Percentiles rank a stretch among this genome's conserved stretches.
Evolutionary conservation across 257 asterid species (phyloP).

Genomic region (Marsdenia floribunda): DNA sequence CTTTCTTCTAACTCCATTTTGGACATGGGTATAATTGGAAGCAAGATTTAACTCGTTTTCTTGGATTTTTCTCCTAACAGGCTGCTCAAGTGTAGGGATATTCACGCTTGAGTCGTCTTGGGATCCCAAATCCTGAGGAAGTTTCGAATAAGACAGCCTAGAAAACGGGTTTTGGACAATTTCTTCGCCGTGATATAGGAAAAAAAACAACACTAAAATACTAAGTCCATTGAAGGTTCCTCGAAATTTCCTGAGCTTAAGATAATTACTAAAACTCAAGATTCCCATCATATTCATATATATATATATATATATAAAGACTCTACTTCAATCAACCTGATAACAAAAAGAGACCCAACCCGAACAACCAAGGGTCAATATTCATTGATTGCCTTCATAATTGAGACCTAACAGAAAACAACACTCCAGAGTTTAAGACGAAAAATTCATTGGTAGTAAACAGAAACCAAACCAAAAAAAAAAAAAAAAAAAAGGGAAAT

Average conservation of each 20-base stretch:
- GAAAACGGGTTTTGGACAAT: conserved; percentile 29
- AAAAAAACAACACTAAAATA: conserved; percentile 34
- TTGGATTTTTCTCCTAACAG: conserved; percentile 29
- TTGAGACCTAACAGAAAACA: not conserved
- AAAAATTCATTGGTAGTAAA: not conserved
- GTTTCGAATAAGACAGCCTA: conserved; percentile 16
- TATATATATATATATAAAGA: not conserved
- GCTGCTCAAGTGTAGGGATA: not conserved
- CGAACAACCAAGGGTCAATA: not conserved
- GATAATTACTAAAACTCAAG: conserved; percentile 17
- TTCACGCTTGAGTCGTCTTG: conserved; percentile 8
- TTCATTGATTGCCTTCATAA: not conserved
- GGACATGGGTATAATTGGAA: conserved; percentile 5
- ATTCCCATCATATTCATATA: conserved; percentile 28
- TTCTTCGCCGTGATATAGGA: conserved; percentile 28
- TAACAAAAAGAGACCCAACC: not conserved
- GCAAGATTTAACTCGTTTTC: conserved; percentile 14
- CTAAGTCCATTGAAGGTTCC: conserved; percentile 47
- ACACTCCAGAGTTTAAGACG: not conserved
- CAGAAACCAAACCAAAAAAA: not conserved
- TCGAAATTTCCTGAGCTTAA: conserved; percentile 39
- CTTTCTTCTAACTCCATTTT: not conserved
- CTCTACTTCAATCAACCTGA: not conserved
- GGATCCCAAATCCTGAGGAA: conserved; percentile 5
- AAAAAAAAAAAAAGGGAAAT: not conserved